Conservation (phyloP, 192 early-diverging fungal genomes). For the Pilaira anomala region DNA sequence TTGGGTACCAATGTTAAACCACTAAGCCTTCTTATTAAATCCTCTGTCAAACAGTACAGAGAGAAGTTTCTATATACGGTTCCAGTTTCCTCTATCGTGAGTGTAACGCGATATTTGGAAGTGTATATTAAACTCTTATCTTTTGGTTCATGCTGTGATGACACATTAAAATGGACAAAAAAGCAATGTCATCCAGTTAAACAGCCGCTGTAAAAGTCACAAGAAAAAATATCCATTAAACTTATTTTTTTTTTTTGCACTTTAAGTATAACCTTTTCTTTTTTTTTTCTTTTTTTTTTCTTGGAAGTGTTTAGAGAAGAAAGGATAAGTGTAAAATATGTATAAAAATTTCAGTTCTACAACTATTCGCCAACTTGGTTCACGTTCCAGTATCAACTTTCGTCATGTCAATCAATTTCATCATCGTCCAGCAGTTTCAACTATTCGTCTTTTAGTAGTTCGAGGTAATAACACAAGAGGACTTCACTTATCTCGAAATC, state of each 20-base stretch:
- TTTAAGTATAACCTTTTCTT: too few relatives aligned
- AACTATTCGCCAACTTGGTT: not conserved
- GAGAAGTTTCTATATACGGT: too few relatives aligned
- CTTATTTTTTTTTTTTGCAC: not conserved
- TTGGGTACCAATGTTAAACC: too few relatives aligned
- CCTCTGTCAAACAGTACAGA: too few relatives aligned
- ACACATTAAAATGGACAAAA: too few relatives aligned
- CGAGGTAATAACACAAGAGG: conserved; percentile 12
- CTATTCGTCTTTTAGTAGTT: conserved; percentile 1
- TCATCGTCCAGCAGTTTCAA: not conserved
- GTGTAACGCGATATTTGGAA: too few relatives aligned
- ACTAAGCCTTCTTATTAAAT: too few relatives aligned
- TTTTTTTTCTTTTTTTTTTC: not conserved
- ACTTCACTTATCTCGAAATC: conserved; percentile 7
- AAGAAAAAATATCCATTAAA: not conserved
- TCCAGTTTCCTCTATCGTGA: too few relatives aligned
- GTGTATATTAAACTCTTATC: too few relatives aligned
- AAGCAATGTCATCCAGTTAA: too few relatives aligned
- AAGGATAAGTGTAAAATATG: not conserved
- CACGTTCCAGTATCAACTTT: conserved; percentile 1
- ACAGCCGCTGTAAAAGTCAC: not conserved
- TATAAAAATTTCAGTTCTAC: conserved; percentile 4
- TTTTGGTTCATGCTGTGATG: too few relatives aligned
- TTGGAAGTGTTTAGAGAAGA: too few relatives aligned
- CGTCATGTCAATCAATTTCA: not conserved